Conservation (phyloP, 2,329 filamentous ascomycete genomes). For the Trichoderma atroviride region DNA sequence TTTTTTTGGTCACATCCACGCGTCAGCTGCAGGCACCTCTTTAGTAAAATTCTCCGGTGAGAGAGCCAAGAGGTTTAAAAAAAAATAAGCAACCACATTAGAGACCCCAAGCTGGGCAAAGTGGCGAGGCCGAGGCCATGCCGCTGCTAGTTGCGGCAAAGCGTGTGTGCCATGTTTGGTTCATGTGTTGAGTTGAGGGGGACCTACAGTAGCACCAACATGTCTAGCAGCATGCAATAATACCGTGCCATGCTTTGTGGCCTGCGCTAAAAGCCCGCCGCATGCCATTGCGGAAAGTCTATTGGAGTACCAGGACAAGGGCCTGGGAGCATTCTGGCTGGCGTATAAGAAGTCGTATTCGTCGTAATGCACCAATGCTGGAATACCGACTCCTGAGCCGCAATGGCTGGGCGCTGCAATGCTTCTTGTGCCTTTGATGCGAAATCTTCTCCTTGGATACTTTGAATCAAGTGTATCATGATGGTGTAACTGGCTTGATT, state of each 20-base stretch:
- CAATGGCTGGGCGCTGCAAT: background rate
- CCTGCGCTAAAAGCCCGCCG: background rate
- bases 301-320: background rate
- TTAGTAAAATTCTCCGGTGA: background rate
- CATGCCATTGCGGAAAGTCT: background rate
- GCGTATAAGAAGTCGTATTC: background rate
- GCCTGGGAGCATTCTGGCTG: background rate
- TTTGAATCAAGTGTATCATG: background rate
- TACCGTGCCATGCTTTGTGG: background rate
- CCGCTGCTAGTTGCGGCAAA: background rate
- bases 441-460: background rate
- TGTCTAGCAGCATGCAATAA: background rate
- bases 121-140: slow-evolving; percentile 21
- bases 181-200: background rate
- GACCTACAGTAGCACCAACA: slow-evolving; percentile 1
- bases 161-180: background rate
- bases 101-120: background rate
- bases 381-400: background rate
- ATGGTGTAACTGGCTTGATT: slow-evolving; percentile 22
- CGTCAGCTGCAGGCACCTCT: background rate
- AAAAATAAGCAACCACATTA: background rate
- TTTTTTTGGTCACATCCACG: background rate
- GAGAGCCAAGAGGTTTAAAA: background rate
- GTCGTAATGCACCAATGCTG: background rate
- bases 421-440: background rate